Evolutionary conservation across 1,284 basidiomycete genomes (phyloP).

Genomic region (Puccinia hordei): DNA sequence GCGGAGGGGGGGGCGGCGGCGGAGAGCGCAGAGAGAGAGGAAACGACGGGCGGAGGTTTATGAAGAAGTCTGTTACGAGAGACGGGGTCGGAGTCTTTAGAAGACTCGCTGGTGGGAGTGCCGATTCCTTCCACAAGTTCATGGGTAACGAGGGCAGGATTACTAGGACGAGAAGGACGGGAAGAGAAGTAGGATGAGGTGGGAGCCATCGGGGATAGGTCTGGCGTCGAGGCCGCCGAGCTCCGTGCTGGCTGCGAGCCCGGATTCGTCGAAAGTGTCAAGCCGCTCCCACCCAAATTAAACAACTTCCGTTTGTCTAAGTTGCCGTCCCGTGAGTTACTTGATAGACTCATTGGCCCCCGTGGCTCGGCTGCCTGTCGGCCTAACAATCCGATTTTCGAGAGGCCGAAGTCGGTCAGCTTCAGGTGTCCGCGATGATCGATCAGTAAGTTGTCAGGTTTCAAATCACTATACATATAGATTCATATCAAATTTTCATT

Average conservation of each 20-base stretch:
- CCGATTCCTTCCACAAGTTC: not conserved
- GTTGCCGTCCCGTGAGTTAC: conserved; percentile 60
- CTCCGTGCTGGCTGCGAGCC: not conserved
- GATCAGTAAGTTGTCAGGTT: conserved; percentile 96
- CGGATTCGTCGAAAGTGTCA: not conserved
- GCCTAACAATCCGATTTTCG: conserved; percentile 92
- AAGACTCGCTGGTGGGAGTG: conserved; percentile 23
- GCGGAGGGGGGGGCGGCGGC: not conserved
- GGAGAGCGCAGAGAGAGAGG: conserved; percentile 18
- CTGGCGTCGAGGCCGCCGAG: conserved; percentile 30
- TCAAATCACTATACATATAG: conserved; percentile 74
- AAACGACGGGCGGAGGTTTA: not conserved
- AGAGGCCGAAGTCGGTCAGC: conserved; percentile 95
- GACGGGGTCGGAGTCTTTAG: conserved; percentile 23
- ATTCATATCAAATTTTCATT: conserved; percentile 5
- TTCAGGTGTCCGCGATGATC: conserved; percentile 95
- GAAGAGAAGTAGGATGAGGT: conserved; percentile 42
- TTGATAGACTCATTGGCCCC: conserved; percentile 63
- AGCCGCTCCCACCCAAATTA: not conserved
- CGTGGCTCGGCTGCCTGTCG: conserved; percentile 80
- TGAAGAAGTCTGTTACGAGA: not conserved
- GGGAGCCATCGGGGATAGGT: conserved; percentile 29
- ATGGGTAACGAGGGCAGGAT: not conserved
- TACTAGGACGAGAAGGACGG: not conserved
- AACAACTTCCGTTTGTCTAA: conserved; percentile 63